Evolutionary conservation across 2,329 filamentous ascomycete genomes (phyloP).

Genomic region (Tolypocladium ovalisporum): DNA sequence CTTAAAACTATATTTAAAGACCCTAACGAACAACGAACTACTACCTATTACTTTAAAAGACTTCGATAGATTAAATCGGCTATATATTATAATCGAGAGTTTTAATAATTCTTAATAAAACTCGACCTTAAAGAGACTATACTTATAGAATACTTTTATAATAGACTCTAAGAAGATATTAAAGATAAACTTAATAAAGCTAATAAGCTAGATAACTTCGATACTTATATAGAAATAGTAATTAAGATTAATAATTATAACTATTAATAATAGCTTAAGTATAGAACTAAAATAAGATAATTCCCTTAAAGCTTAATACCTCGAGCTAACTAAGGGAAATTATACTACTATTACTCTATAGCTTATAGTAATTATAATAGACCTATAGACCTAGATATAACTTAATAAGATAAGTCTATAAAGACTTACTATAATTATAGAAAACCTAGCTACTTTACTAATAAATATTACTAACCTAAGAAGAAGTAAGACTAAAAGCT

Average conservation of each 20-base stretch:
- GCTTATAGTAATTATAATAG: background rate
- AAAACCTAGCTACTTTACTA: too few species aligned
- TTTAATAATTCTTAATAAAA: background rate
- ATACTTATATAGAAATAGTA: too few species aligned
- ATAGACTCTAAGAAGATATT: background rate
- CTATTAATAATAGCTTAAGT: background rate
- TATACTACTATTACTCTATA: background rate
- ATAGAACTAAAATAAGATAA: too few species aligned
- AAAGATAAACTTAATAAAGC: too few species aligned
- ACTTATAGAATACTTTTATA: too few species aligned
- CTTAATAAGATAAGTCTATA: too few species aligned
- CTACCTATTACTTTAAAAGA: background rate
- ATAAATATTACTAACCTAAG: too few species aligned
- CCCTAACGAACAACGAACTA: background rate
- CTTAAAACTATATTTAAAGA: background rate
- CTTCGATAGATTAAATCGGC: background rate
- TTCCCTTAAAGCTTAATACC: too few species aligned
- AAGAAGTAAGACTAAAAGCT: too few species aligned
- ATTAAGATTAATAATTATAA: background rate
- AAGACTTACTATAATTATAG: too few species aligned
- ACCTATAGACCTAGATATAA: too few species aligned
- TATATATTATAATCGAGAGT: background rate
- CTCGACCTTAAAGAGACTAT: background rate
- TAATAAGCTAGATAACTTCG: background rate
- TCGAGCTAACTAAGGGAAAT: background rate